phyloP scores from a whole-genome alignment of 2,329 filamentous ascomycete genomes.

The Penicillium sp. region DNA sequence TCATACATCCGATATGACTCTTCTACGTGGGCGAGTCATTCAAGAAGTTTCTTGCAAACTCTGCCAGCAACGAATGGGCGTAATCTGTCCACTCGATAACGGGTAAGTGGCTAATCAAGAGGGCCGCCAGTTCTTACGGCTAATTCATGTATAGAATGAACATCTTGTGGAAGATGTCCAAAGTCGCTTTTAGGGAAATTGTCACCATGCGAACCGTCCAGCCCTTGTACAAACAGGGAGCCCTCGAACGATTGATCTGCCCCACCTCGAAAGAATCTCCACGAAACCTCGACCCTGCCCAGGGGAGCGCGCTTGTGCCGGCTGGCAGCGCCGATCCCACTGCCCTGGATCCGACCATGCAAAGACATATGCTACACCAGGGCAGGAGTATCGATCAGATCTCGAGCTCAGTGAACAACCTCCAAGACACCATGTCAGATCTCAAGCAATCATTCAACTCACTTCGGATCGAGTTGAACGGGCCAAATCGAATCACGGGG shows the following conservation, averaged over 20 bases:
- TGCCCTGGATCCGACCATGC: constrained; percentile 23
- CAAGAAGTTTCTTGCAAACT: constrained; percentile 39
- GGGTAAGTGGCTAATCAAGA: constrained; percentile 29
- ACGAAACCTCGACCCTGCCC: constrained; percentile 15
- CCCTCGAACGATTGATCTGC: constrained; percentile 31
- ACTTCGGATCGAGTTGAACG: constrained; percentile 38
- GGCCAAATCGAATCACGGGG: constrained; percentile 22
- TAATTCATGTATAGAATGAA: constrained; percentile 28
- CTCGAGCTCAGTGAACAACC: constrained; percentile 37
- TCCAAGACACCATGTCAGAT: constrained; percentile 41
- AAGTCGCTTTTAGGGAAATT: constrained; percentile 39
- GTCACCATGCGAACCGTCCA: constrained; percentile 40
- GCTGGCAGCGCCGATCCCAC: constrained; percentile 17
- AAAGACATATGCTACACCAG: constrained; percentile 38
- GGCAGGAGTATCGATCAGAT: constrained; percentile 38
- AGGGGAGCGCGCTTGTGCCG: constrained; percentile 28
- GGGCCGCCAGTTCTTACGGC: not conserved
- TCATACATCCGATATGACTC: constrained; percentile 34
- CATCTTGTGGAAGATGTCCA: constrained; percentile 41
- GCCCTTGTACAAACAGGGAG: constrained; percentile 34
- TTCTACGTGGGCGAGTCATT: constrained; percentile 35
- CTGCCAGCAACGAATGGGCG: constrained; percentile 39
- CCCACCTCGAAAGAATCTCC: constrained; percentile 23
- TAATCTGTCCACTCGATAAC: constrained; percentile 34
- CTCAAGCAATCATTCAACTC: constrained; percentile 39